Conservation (phyloP, 116 monocot species). For the Trichopus zeylanicus region DNA sequence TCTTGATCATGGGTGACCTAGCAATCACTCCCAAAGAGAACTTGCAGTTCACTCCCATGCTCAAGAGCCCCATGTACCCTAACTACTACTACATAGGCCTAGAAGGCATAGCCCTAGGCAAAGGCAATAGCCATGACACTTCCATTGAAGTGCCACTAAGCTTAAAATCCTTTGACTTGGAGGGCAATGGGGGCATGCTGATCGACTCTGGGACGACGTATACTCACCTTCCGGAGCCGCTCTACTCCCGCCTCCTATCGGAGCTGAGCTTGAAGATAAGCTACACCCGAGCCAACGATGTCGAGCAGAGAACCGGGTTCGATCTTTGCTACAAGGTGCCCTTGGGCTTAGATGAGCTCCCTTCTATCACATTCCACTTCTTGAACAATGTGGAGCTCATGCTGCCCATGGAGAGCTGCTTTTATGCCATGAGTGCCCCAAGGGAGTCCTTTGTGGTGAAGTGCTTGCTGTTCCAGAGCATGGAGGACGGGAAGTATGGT, state of each 20-base stretch:
- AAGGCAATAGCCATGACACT: constrained; percentile 4
- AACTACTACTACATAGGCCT: constrained; percentile 35
- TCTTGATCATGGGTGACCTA: constrained; percentile 23
- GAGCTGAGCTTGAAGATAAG: constrained; percentile 8
- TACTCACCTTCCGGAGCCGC: constrained; percentile 28
- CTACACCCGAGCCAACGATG: constrained; percentile 12
- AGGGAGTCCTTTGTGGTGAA: constrained; percentile 19
- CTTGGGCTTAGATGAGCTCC: constrained; percentile 6
- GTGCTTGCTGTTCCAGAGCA: constrained; percentile 29
- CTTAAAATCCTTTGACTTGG: constrained; percentile 15
- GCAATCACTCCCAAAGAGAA: constrained; percentile 22
- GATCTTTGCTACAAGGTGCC: constrained; percentile 26
- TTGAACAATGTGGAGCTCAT: constrained; percentile 16
- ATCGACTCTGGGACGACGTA: constrained; percentile 41
- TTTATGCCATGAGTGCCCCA: constrained; percentile 28
- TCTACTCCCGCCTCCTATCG: constrained; percentile 6
- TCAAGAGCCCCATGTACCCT: constrained; percentile 16
- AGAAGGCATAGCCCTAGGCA: constrained; percentile 13
- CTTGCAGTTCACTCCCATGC: constrained; percentile 28
- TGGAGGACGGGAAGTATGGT: constrained; percentile 26
- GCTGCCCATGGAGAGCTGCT: constrained; percentile 27
- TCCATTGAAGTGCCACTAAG: constrained; percentile 5
- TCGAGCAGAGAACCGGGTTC: constrained; percentile 23
- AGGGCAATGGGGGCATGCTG: constrained; percentile 25
- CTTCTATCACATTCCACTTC: constrained; percentile 11